Base-by-base conservation (phyloP, 352 stramenopile species). In the Pilasporangium apinafurcum region DNA sequence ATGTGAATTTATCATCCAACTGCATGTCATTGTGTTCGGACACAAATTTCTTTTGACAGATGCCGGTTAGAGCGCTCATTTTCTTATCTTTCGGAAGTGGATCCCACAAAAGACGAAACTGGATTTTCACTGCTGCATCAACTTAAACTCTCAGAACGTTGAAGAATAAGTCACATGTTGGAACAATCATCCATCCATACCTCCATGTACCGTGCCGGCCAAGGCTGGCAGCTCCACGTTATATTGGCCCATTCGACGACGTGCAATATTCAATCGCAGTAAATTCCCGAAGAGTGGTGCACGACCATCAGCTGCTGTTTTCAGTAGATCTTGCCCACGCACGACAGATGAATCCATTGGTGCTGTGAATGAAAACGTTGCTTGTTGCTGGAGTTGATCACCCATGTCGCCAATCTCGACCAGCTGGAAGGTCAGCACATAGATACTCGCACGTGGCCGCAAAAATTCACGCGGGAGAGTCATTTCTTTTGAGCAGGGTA, bases 201-300 rank as follows among this genome's bases (percentile, higher is more conserved):
- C 73, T 46, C 71, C 71, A 56, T 67, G 48, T 38, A 80, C 48
- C 5, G 46, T 59, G 5, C 65, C 61, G 13, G 54, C 55, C 27
- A 85, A 57, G 1, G 72, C 62, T 5, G 69, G 60, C 16, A 90
- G 47, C 39, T 86, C 75, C 16, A 87, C 50, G 3, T 46, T 67
- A 36, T 81, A 55, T 9, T 65, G 51, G 32, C 78, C 78, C 21
- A 53, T 62, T 48, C 78, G 68, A 44, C 65, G 66, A 40, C 56
- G 60, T 16, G 35, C 53, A 26, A 65, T 51, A 39, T 83, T 68
- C 0, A 90, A 29, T 2, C 78, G 59, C 48, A 86, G 25, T n/a
- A 86, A n/a, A 30, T 79, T 83, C 21, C 65, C 68, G 37, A 81
- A 90, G 16, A 90, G 49, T 28, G 78, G 70, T 24, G 62, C 41